Conservation (phyloP, 2,329 filamentous ascomycete species). For the Grosmannia penicillata region DNA sequence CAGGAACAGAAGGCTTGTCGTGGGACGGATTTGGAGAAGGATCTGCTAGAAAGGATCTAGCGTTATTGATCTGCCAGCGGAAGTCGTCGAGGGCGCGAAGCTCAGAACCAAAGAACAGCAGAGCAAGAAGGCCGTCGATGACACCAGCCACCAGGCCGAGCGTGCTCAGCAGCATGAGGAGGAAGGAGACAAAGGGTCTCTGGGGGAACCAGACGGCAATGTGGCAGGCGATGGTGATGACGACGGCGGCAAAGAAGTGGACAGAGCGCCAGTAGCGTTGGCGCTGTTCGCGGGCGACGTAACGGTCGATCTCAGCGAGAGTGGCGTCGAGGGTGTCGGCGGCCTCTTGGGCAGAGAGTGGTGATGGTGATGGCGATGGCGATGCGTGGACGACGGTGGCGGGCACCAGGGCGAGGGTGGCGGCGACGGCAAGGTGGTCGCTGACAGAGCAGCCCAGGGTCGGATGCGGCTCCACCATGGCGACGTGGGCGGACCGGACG, state of each 20-base stretch:
- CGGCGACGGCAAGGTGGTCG: slow-evolving; percentile 86
- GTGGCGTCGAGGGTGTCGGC: slow-evolving; percentile 43
- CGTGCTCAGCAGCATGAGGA: slow-evolving; percentile 67
- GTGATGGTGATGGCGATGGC: not conserved
- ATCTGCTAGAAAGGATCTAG: no score
- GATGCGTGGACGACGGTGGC: not conserved
- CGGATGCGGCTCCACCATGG: slow-evolving; percentile 71
- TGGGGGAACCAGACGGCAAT: slow-evolving; percentile 79
- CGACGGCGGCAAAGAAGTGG: slow-evolving; percentile 58
- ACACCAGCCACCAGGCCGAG: slow-evolving; percentile 62
- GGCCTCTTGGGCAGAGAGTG: not conserved
- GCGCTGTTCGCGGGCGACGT: slow-evolving; percentile 52
- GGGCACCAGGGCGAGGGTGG: slow-evolving; percentile 38
- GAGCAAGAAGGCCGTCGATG: slow-evolving; percentile 71
- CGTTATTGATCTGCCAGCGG: slow-evolving; percentile 76
- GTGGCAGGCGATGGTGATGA: slow-evolving; percentile 58
- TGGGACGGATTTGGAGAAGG: not conserved
- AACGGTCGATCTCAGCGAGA: slow-evolving; percentile 52
- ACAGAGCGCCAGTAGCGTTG: slow-evolving; percentile 58
- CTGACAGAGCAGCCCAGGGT: slow-evolving; percentile 73
- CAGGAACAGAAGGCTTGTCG: no score
- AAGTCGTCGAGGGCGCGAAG: slow-evolving; percentile 76
- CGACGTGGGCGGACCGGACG: slow-evolving; percentile 55
- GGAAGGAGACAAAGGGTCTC: slow-evolving; percentile 54
- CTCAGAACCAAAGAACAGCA: slow-evolving; percentile 77